Evolutionary conservation across 2,329 filamentous ascomycete genomes (phyloP), one percentile per base, ranked within the genome.

Genomic region (Pseudogymnoascus sp.): DNA sequence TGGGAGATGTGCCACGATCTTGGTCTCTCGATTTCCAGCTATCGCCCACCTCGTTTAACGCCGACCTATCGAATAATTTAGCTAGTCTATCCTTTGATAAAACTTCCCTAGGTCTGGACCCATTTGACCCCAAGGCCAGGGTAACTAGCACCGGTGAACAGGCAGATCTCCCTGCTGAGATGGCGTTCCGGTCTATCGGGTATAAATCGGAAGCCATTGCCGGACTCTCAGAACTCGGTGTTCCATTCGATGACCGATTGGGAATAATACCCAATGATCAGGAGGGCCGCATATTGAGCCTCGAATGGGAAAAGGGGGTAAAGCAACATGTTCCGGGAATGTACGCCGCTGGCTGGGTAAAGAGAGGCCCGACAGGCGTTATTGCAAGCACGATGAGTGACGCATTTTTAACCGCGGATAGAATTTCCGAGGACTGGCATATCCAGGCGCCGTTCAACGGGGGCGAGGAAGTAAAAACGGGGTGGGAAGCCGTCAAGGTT

Each of bases 381-480:
- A 99, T 99, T 73, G 93, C 93, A 1, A 92, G 88, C 31, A 99
- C 94, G 0, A 96, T 99, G 91, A 85, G 89, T 64, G 94, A 99
- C 73, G 93, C 94, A 0, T 99, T 97, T 70, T 82, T 84, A 7
- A 96, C 92, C 0, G 94, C 87, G 1, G 92, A 97, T 72, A 85
- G 88, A 2, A 89, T 99, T 65, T 83, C 83, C 0, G 77, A 83
- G n/a, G 94, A 99, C 71, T 93, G 91, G 88, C 71, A 77, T 59
- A 71, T 72, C 0, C 69, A 73, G 4, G 74, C 73, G 8, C 74
- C 73, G 0, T 83, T 86, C 62, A 68, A 85, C 49, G 78, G 81
- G 64, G 68, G 74, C 6, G 68, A 72, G n/a, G 63, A 72, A 41
- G 63, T 68, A 37, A 69, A 52, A 64, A 69, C 78, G 19, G 93